Evolutionary conservation across 306 rosid genomes (phyloP).

Genomic region (Abrus pulchellus): DNA sequence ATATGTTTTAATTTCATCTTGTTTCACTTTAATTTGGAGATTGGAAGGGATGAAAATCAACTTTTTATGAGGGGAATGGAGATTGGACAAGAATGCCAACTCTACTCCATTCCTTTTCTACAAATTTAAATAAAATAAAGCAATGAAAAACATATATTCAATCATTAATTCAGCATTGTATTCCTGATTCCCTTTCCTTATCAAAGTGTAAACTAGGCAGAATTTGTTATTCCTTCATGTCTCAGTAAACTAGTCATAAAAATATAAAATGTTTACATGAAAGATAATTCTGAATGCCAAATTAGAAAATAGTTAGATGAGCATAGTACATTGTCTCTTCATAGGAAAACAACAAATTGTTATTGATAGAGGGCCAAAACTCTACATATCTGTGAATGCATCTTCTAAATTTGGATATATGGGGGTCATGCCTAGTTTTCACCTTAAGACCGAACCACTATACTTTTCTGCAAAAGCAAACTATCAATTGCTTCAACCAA

Average conservation of each 20-base stretch:
- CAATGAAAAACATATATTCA: slow-evolving; percentile 1
- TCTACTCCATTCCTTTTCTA: neutral
- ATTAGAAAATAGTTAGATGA: slow-evolving; percentile 24
- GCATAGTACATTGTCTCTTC: neutral
- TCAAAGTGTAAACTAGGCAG: slow-evolving; percentile 23
- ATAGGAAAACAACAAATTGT: slow-evolving; percentile 22
- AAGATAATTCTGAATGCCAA: slow-evolving; percentile 21
- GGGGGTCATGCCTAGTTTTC: slow-evolving; percentile 22
- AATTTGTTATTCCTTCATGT: slow-evolving; percentile 16
- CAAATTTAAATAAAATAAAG: slow-evolving; percentile 1
- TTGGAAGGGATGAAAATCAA: neutral
- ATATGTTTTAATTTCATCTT: slow-evolving; percentile 5
- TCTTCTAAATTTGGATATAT: neutral
- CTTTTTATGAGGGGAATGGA: neutral
- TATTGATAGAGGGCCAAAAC: neutral
- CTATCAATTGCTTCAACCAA: slow-evolving; percentile 32
- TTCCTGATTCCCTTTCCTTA: slow-evolving; percentile 12
- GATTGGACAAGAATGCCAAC: slow-evolving; percentile 12
- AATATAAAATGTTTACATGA: slow-evolving; percentile 11
- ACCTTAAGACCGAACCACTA: slow-evolving; percentile 17
- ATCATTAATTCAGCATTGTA: slow-evolving; percentile 7
- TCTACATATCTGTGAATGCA: slow-evolving; percentile 27
- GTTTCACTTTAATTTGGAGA: slow-evolving; percentile 7
- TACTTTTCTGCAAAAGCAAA: slow-evolving; percentile 28
- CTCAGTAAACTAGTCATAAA: slow-evolving; percentile 18